phyloP scores from a whole-genome alignment of 2,329 filamentous ascomycete species.

The Fusarium odoratissimum region DNA sequence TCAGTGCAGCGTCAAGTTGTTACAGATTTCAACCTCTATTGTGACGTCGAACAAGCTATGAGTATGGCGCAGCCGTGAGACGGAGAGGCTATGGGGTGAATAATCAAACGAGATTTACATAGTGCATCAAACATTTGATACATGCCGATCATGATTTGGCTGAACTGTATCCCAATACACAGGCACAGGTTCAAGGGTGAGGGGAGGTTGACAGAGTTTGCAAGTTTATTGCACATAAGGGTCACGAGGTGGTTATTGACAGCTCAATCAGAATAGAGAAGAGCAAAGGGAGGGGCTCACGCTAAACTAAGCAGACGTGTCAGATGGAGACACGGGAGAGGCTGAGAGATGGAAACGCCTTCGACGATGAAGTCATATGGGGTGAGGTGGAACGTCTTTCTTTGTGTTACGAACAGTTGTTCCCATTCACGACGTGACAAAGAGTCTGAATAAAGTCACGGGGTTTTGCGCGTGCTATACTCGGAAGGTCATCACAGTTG shows the following conservation, averaged over 20 bases:
- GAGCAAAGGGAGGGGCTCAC: neutral
- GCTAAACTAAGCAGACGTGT: slow-evolving; percentile 24
- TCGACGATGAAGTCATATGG: slow-evolving; percentile 29
- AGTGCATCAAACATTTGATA: neutral
- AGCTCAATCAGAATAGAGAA: slow-evolving; percentile 10
- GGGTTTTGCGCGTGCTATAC: neutral
- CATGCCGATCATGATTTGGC: slow-evolving; percentile 12
- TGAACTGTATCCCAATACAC: neutral
- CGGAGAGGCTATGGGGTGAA: slow-evolving; percentile 1
- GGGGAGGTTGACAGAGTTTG: slow-evolving; percentile 13
- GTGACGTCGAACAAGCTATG: slow-evolving; percentile 6
- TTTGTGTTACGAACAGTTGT: neutral
- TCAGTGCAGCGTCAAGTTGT: neutral
- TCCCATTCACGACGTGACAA: neutral
- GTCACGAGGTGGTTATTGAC: slow-evolving; percentile 28
- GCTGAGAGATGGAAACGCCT: slow-evolving; percentile 22
- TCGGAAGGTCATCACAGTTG: slow-evolving; percentile 8
- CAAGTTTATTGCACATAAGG: slow-evolving; percentile 3
- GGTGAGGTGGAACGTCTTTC: slow-evolving; percentile 25
- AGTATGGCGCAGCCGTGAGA: slow-evolving; percentile 1
- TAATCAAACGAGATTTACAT: neutral
- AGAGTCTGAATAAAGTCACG: neutral
- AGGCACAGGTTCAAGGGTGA: neutral
- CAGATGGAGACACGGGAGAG: slow-evolving; percentile 31
- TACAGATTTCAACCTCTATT: neutral